Conservation (phyloP, 1,284 basidiomycete species). For the Ganoderma boninense region DNA sequence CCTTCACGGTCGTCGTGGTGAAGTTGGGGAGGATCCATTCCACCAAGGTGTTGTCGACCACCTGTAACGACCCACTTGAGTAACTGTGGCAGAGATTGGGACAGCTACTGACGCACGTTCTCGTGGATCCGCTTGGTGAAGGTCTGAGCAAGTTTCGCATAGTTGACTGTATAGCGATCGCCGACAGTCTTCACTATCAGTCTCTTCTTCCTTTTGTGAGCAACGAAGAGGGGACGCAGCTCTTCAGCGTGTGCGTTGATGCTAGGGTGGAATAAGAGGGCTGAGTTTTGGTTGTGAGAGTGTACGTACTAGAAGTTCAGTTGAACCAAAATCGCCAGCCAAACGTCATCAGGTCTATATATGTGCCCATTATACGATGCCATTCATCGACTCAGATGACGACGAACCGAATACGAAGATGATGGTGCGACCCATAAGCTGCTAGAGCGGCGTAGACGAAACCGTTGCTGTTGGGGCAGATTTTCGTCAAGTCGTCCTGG, state of each 20-base stretch:
- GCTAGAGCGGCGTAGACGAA: not conserved
- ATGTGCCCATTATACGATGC: not conserved
- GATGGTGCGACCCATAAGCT: constrained; percentile 69
- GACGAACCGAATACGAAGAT: constrained; percentile 66
- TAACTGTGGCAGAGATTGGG: too few relatives aligned
- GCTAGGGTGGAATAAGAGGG: not conserved
- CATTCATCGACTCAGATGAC: not conserved
- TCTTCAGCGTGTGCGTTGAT: constrained; percentile 52
- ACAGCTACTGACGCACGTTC: constrained; percentile 2
- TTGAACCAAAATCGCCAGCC: constrained; percentile 14
- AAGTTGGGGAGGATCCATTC: constrained; percentile 57
- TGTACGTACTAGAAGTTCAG: constrained; percentile 13
- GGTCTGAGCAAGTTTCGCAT: constrained; percentile 41
- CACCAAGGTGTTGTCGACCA: constrained; percentile 46
- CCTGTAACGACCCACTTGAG: constrained; percentile 3
- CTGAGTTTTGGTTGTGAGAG: not conserved
- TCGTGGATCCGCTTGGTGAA: constrained; percentile 42
- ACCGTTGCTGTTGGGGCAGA: constrained; percentile 1
- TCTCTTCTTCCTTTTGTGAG: constrained; percentile 47
- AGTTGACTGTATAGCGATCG: constrained; percentile 39
- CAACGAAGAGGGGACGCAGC: constrained; percentile 50
- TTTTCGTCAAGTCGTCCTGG: not conserved
- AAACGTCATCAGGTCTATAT: constrained; percentile 50
- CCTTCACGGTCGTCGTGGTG: constrained; percentile 53
- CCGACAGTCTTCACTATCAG: constrained; percentile 38